A percentile compares a stretch with the other conserved stretches of the same genome.
Conservation (phyloP, 352 stramenopile genomes). For the Phytophthora quininea region DNA sequence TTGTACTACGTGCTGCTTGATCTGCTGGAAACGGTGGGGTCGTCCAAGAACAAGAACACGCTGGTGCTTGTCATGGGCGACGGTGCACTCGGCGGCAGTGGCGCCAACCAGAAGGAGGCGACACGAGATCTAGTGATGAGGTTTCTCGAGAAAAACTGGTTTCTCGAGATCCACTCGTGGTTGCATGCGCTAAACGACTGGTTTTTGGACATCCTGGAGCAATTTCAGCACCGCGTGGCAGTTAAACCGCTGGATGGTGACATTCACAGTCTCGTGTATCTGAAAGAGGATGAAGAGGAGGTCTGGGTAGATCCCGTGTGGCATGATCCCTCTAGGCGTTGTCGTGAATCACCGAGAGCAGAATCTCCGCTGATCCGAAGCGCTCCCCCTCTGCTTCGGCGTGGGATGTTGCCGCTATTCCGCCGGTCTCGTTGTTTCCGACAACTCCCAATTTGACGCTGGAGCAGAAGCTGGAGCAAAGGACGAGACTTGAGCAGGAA, state of each 20-base stretch:
- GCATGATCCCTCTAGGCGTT: slow-evolving; percentile 11
- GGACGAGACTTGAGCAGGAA: slow-evolving; percentile 27
- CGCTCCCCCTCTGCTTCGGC: slow-evolving; percentile 16
- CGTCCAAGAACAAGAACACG: slow-evolving; percentile 34
- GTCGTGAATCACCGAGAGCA: slow-evolving; percentile 13
- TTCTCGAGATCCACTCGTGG: slow-evolving; percentile 49
- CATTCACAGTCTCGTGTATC: slow-evolving; percentile 30
- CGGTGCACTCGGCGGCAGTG: slow-evolving; percentile 37
- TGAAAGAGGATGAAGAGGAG: slow-evolving; percentile 31
- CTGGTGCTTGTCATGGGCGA: slow-evolving; percentile 51
- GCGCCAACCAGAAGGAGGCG: slow-evolving; percentile 29
- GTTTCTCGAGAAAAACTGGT: slow-evolving; percentile 46
- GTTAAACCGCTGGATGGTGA: slow-evolving; percentile 40
- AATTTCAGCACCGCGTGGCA: slow-evolving; percentile 26
- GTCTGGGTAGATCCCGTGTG: slow-evolving; percentile 27
- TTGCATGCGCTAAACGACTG: slow-evolving; percentile 34
- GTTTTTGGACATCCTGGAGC: slow-evolving; percentile 39
- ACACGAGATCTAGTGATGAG: slow-evolving; percentile 37
- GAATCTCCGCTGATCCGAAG: background rate
- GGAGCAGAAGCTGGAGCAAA: slow-evolving; percentile 29
- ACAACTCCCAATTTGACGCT: slow-evolving; percentile 23
- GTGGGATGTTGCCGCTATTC: slow-evolving; percentile 20
- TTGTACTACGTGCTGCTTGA: slow-evolving; percentile 43
- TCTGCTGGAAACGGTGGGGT: slow-evolving; percentile 23
- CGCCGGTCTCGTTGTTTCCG: slow-evolving; percentile 18